phyloP scores from a whole-genome alignment of 768 basidiomycete species.

The Russula sp. region DNA sequence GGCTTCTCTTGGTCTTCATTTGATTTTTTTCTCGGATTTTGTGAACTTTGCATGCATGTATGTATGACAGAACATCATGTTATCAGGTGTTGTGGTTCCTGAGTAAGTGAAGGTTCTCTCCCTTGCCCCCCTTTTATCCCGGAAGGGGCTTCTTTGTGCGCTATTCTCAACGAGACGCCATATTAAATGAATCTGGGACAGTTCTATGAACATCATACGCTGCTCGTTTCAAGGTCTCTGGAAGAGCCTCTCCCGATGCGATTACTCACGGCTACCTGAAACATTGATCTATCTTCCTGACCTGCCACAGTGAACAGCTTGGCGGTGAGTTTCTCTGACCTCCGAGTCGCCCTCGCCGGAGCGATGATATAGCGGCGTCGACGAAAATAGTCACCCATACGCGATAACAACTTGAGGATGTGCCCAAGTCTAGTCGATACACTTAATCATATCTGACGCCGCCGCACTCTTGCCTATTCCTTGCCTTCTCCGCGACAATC shows the following conservation, averaged over 20 bases:
- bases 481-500: neutral
- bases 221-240: conserved; percentile 27
- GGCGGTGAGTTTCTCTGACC: conserved; percentile 35
- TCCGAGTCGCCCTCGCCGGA: neutral
- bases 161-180: neutral
- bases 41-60: neutral
- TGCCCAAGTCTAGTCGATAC: too few relatives aligned
- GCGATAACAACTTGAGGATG: conserved; percentile 30
- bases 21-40: neutral
- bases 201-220: conserved; percentile 32
- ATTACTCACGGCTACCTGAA: neutral
- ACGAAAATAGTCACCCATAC: conserved; percentile 37
- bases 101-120: neutral
- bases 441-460: too few relatives aligned
- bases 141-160: neutral
- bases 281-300: neutral
- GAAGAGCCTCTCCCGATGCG: neutral
- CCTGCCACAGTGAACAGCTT: conserved; percentile 37
- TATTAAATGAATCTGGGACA: neutral
- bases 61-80: too few relatives aligned
- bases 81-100: neutral
- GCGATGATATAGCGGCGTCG: neutral
- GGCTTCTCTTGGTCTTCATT: neutral
- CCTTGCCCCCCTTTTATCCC: too few relatives aligned
- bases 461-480: too few relatives aligned